Evolutionary conservation across 805 yeast species (phyloP), one percentile per base, ranked within the genome.

Genomic region (Candida fluviatilis): DNA sequence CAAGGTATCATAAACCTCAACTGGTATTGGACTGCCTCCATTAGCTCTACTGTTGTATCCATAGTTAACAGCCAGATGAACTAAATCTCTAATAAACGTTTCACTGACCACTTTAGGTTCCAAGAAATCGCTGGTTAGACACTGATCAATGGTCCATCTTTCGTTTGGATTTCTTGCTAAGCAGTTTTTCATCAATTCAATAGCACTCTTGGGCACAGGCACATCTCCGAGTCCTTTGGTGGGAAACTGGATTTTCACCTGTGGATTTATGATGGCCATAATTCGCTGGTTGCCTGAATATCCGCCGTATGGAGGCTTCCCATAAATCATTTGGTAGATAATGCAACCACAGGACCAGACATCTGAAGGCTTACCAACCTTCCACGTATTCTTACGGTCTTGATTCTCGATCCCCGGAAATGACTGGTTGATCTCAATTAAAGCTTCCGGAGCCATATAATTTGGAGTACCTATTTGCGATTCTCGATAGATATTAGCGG

Each of bases 261-360:
- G 82, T 0, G 95, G 93, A 54, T 87, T 84, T 75, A 85, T 85
- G 27, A 88, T 91, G 2, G 96, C 96, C 55, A 82, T 66, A 27
- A 88, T 68, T 42, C 95, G 66, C 52, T 84, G 86, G 41, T 83
- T 77, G 1, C 95, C 93, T 36, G 80, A 76, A 50, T 76, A 86
- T 3, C 71, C 69, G 0, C 88, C 95, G 64, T 87, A 90, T 1
- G 99, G 99, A 1, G 97, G 91, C 43, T 75, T 74, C 0, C 96
- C 96, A 51, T 93, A 95, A 6, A 90, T 76, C 95, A 93, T 88
- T 58, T 93, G 98, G 60, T 89, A 91, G 1, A 93, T 69, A 3
- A 93, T 91, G 58, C 98, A 89, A 0, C 99, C 99, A 62, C 96
- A 85, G 15, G 98, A 89, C 99, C 99, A 93, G 12, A 93, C 81